A percentile compares a stretch with the other conserved stretches of the same genome.
These are phyloP conservation scores for Haberlea rhodopensis DNA, from an alignment of 257 asterid genomes.

Conservation along the genomic window DNA sequence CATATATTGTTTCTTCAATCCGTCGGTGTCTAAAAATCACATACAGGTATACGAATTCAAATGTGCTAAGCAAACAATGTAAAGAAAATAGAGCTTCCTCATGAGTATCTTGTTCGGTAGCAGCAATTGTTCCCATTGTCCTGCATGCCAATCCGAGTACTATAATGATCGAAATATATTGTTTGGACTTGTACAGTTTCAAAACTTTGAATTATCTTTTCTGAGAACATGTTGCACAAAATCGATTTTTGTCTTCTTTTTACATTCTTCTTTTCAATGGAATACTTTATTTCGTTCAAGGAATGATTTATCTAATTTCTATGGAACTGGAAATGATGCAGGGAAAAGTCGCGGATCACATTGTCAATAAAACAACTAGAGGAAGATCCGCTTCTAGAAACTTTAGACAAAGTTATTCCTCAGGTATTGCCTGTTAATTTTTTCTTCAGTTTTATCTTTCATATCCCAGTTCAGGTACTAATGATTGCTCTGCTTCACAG, in stretches of 20 bases:
- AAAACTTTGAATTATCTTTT: neutral
- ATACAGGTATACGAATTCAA: conserved; percentile 3
- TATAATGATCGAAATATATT: too few species aligned
- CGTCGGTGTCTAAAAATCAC: neutral
- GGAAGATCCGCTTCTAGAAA: conserved; percentile 92
- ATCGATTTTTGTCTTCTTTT: neutral
- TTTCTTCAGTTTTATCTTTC: conserved; percentile 2
- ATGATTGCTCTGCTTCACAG: conserved; percentile 35
- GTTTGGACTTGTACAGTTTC: neutral
- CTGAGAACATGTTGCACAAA: neutral
- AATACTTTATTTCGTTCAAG: neutral
- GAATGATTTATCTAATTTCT: neutral
- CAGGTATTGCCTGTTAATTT: conserved; percentile 48
- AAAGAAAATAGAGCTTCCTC: neutral
- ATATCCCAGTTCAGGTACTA: conserved; percentile 16
- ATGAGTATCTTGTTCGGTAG: neutral
- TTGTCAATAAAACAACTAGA: conserved; percentile 88
- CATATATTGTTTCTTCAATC: neutral
- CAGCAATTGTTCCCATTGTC: neutral
- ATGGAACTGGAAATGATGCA: conserved; percentile 28
- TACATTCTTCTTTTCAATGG: neutral
- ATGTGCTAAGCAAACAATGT: neutral
- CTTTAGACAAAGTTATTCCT: conserved; percentile 90
- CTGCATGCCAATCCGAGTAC: neutral
- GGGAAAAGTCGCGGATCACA: conserved; percentile 69